A percentile compares a stretch with the other conserved stretches of the same genome.
These are phyloP conservation scores for Plantago coronopus DNA, from an alignment of 305 asterid species.

Conservation along the genomic window DNA sequence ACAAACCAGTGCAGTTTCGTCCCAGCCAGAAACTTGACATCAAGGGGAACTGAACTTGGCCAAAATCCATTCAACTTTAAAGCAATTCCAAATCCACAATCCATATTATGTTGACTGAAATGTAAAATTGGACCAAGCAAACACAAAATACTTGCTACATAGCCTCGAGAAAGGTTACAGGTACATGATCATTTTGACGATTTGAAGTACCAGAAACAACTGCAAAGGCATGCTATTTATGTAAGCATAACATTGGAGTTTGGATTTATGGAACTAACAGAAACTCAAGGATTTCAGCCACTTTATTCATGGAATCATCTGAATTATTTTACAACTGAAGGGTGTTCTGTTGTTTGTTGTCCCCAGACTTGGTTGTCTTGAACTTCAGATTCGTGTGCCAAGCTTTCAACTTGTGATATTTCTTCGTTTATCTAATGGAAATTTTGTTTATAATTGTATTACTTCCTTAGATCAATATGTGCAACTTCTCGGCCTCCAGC, in stretches of 20 bases:
- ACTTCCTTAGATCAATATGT: too few relatives aligned
- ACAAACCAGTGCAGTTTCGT: background rate
- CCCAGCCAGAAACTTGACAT: background rate
- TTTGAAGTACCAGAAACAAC: conserved; percentile 1
- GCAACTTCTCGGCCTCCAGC: too few relatives aligned
- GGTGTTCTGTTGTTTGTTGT: background rate
- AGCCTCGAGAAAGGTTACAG: too few relatives aligned
- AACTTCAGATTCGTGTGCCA: background rate
- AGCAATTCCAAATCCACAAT: conserved; percentile 1
- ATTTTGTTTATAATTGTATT: too few relatives aligned
- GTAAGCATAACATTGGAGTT: conserved; percentile 21
- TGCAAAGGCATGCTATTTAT: conserved; percentile 24
- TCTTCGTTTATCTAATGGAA: too few relatives aligned
- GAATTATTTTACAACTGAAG: conserved; percentile 9
- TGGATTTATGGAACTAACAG: conserved; percentile 15
- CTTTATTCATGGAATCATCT: conserved; percentile 12
- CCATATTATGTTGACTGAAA: too few relatives aligned
- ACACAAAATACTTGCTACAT: too few relatives aligned
- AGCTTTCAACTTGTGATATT: too few relatives aligned
- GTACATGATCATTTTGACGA: too few relatives aligned
- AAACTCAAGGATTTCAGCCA: conserved; percentile 1
- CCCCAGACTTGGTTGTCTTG: background rate
- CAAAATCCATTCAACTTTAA: background rate
- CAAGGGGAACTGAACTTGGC: background rate
- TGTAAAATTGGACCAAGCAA: too few relatives aligned